A percentile compares a stretch with the other conserved stretches of the same genome.
These are phyloP conservation scores for Nitzschia sp. DNA, from an alignment of 108 stramenopile species.

Conservation along the genomic window DNA sequence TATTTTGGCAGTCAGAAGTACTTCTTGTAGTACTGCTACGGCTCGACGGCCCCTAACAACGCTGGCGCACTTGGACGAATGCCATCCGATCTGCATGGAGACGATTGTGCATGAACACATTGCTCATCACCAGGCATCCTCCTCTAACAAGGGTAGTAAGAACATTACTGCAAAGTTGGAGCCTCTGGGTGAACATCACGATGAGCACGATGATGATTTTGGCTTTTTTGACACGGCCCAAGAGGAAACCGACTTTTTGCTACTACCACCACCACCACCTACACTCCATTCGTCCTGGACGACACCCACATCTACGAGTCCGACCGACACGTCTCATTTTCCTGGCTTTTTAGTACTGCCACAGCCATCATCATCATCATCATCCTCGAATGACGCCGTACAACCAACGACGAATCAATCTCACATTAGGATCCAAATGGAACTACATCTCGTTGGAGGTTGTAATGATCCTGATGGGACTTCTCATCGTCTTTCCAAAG, in stretches of 20 bases:
- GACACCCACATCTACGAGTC: neutral
- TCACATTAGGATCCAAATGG: neutral
- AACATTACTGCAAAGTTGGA: neutral
- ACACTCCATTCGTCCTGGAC: neutral
- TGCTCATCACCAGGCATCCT: neutral
- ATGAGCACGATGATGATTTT: neutral
- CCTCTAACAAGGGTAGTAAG: too few species aligned
- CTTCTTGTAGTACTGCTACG: neutral
- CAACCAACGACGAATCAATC: too few species aligned
- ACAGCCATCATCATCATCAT: neutral
- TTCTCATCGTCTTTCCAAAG: neutral
- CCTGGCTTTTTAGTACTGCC: neutral
- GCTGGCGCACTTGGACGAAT: neutral
- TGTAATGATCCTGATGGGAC: neutral
- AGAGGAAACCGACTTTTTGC: neutral
- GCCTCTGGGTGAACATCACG: neutral
- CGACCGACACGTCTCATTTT: neutral
- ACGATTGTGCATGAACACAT: neutral
- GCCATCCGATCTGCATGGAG: neutral
- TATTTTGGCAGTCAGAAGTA: neutral
- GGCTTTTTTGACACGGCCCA: neutral
- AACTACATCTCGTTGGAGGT: neutral
- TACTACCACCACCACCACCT: neutral
- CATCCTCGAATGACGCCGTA: neutral
- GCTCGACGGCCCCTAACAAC: too few species aligned